Evolutionary conservation across 805 yeast genomes (phyloP), one percentile per base, ranked within the genome.

Genomic region (Torulaspora microellipsoides): DNA sequence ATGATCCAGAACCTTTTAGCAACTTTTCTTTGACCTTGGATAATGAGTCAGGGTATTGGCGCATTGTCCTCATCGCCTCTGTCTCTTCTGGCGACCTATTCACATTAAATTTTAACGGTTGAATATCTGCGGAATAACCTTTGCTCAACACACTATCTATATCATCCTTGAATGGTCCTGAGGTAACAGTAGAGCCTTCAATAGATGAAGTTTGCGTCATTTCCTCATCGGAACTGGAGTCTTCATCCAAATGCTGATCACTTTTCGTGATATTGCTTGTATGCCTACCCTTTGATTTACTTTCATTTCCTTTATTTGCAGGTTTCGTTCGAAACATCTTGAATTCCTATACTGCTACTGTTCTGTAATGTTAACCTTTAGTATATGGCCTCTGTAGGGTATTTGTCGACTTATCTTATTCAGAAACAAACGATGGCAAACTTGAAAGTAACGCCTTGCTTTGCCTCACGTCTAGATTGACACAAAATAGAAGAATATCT

Each of bases 101-200:
- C 42, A 52, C 54, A 36, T 53, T 56, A 39, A 60, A 58, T 27
- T 40, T 50, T 10, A 57, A 43, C 0, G 65, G 65, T 27, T 47
- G 42, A 9, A 59, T 45, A 42, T 56, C 62, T 2, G 63, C 58
- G 8, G 58, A 51, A 35, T 50, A 54, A 9, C 48, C 57, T n/a
- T 36, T 34, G 27, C 34, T 27, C 11, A 35, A 25, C 10, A 38
- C 11, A 33, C 41, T 37, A 23, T 36, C 15, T 9, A 25, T 38
- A 30, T 36, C 34, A 36, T 40, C 14, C 14, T 36, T 8, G 4
- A 20, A 31, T 17, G 35, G 30, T 27, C 13, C 33, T 11, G 44
- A 20, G 10, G 15, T 15, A 8, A 27, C 36, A 20, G 46, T 38
- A 5, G 39, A 29, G 12, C 20, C 39, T 12, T 43, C 34, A 9